Conservation (phyloP, 495 filamentous ascomycete species). For the Rostrohypoxylon terebratum region DNA sequence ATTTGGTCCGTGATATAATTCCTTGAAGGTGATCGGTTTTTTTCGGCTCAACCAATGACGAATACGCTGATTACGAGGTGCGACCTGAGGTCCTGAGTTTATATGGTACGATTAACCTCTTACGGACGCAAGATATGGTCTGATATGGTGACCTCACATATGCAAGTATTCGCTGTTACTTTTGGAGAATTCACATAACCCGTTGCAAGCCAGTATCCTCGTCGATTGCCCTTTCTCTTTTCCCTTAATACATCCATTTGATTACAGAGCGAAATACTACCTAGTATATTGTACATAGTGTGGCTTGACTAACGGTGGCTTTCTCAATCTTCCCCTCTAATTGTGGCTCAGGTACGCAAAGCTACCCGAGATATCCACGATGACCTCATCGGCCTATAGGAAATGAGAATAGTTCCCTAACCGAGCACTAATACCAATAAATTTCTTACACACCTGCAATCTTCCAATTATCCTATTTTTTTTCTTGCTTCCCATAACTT, state of each 20-base stretch:
- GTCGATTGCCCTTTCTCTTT: background rate
- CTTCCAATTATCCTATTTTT: background rate
- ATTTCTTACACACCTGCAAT: background rate
- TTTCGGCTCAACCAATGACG: slow-evolving; percentile 29
- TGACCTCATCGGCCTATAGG: slow-evolving; percentile 46
- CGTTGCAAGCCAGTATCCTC: background rate
- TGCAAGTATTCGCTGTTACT: background rate
- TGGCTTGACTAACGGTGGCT: slow-evolving; percentile 26
- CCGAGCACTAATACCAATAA: slow-evolving; percentile 21
- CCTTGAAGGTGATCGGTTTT: slow-evolving; percentile 24
- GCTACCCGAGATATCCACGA: slow-evolving; percentile 8
- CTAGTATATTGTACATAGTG: too few relatives aligned
- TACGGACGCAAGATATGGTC: slow-evolving; percentile 21
- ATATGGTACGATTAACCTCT: slow-evolving; percentile 26
- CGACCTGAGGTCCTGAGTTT: too few relatives aligned
- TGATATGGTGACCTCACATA: slow-evolving; percentile 24
- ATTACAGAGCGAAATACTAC: slow-evolving; percentile 6
- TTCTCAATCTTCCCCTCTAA: background rate
- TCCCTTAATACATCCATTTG: slow-evolving; percentile 12
- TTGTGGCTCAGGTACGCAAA: slow-evolving; percentile 14
- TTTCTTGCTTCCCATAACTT: background rate
- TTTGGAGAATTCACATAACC: background rate
- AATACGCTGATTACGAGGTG: slow-evolving; percentile 22
- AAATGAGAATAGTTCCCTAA: slow-evolving; percentile 29
- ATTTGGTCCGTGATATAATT: slow-evolving; percentile 36